phyloP scores from a whole-genome alignment of 2,329 filamentous ascomycete genomes.

The Diplodia seriata region DNA sequence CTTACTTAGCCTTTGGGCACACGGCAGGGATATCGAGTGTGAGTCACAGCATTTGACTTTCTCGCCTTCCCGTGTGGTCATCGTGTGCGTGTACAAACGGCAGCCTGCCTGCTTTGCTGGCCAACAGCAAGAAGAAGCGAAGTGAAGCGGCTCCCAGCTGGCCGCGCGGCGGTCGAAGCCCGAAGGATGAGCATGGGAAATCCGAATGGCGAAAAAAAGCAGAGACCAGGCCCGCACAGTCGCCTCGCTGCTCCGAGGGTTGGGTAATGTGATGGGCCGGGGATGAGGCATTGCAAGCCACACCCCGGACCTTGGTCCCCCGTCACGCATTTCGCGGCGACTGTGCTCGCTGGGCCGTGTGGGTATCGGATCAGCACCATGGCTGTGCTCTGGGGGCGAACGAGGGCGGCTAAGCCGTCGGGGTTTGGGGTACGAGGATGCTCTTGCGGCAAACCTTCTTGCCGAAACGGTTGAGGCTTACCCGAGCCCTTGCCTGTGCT shows the following conservation, averaged over 20 bases:
- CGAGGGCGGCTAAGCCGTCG: not conserved
- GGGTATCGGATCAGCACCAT: slow-evolving; percentile 20
- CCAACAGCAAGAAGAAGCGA: not conserved
- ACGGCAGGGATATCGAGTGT: not conserved
- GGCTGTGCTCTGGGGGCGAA: slow-evolving; percentile 16
- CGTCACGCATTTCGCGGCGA: slow-evolving; percentile 1
- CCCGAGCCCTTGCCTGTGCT: not conserved
- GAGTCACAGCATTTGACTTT: slow-evolving; percentile 22
- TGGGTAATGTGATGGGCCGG: not conserved
- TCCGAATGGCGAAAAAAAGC: not conserved
- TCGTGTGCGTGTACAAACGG: not conserved
- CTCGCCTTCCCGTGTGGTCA: not conserved
- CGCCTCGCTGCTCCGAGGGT: not conserved
- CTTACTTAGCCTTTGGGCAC: not conserved
- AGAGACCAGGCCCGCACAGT: not conserved
- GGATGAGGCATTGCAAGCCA: not conserved
- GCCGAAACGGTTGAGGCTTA: slow-evolving; percentile 11
- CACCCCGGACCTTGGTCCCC: slow-evolving; percentile 18
- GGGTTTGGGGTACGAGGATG: not conserved
- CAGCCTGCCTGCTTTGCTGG: not conserved
- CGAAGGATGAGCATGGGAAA: not conserved
- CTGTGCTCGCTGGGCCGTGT: not conserved
- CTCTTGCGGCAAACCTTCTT: slow-evolving; percentile 11
- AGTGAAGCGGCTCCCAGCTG: not conserved
- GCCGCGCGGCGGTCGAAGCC: not conserved